phyloP scores from a whole-genome alignment of 306 rosid genomes.

The Potentilla sterilis region DNA sequence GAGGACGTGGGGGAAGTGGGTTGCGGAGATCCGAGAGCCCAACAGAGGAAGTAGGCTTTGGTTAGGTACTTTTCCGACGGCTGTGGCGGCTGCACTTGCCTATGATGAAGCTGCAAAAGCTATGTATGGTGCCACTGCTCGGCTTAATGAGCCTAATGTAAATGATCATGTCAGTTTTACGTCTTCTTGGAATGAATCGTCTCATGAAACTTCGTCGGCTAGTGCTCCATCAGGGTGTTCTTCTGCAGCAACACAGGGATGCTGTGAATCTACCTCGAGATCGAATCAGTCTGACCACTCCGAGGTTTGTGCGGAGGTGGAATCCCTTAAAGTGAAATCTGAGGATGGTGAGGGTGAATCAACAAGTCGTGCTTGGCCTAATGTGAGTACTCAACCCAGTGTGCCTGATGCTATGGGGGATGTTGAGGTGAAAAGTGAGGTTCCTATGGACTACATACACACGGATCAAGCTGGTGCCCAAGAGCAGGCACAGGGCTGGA shows the following conservation, averaged over 20 bases:
- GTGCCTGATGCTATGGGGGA: slow-evolving; percentile 28
- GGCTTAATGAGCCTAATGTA: slow-evolving; percentile 65
- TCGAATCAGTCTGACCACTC: slow-evolving; percentile 66
- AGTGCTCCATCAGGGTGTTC: slow-evolving; percentile 40
- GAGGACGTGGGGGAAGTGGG: slow-evolving; percentile 99
- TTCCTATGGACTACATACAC: not conserved
- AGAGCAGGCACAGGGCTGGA: not conserved
- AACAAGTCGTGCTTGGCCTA: not conserved
- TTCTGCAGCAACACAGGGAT: slow-evolving; percentile 39
- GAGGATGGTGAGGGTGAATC: slow-evolving; percentile 35
- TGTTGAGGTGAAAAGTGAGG: slow-evolving; percentile 38
- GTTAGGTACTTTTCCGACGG: slow-evolving; percentile 77
- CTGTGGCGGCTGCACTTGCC: slow-evolving; percentile 66
- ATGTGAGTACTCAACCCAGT: slow-evolving; percentile 24
- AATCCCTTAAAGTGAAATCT: slow-evolving; percentile 11
- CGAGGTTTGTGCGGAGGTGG: slow-evolving; percentile 54
- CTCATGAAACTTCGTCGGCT: slow-evolving; percentile 27
- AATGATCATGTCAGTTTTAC: slow-evolving; percentile 7
- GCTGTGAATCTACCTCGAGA: slow-evolving; percentile 42
- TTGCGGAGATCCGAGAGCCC: slow-evolving; percentile 87
- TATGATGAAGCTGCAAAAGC: slow-evolving; percentile 93
- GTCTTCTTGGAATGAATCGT: slow-evolving; percentile 22
- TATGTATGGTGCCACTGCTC: slow-evolving; percentile 79
- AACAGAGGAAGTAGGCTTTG: slow-evolving; percentile 74
- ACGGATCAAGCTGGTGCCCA: slow-evolving; percentile 16